Percentiles rank a stretch among this genome's conserved stretches.
Conservation (phyloP, 495 filamentous ascomycete species). For the Aspergillus leporis region DNA sequence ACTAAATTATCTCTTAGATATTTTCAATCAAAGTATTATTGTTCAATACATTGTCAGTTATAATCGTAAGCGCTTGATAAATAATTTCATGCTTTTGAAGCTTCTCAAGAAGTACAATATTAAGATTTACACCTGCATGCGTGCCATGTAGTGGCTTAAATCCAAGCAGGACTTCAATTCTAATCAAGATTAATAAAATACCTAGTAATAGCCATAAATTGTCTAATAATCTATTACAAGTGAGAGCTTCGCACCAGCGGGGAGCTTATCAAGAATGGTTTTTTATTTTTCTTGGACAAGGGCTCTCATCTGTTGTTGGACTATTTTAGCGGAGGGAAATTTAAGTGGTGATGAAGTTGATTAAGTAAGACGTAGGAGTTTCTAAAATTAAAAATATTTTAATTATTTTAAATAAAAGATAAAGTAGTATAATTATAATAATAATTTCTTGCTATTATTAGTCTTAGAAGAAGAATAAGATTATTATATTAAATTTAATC, state of each 20-base stretch:
- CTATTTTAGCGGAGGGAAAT: too few species aligned
- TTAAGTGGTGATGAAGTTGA: too few species aligned
- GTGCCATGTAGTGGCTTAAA: neutral
- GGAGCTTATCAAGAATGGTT: neutral
- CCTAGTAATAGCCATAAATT: neutral
- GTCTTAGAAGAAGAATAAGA: too few species aligned
- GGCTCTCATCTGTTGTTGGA: too few species aligned
- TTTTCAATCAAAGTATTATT: conserved; percentile 16
- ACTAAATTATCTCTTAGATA: conserved; percentile 14
- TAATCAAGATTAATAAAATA: neutral
- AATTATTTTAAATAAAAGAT: too few species aligned
- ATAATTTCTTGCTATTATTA: too few species aligned
- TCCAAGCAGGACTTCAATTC: neutral
- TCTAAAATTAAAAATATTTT: too few species aligned
- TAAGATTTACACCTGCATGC: conserved; percentile 10
- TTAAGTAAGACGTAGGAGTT: too few species aligned
- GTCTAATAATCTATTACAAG: neutral
- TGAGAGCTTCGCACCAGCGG: neutral
- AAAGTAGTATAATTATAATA: too few species aligned
- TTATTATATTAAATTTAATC: too few species aligned
- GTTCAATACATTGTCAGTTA: conserved; percentile 24
- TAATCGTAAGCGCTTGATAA: conserved; percentile 16
- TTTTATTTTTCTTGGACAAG: neutral
- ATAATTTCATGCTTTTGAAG: conserved; percentile 16
- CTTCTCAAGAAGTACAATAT: conserved; percentile 1